Base-by-base conservation (phyloP, 106 monocot species). In the Platanthera zijinensis region DNA sequence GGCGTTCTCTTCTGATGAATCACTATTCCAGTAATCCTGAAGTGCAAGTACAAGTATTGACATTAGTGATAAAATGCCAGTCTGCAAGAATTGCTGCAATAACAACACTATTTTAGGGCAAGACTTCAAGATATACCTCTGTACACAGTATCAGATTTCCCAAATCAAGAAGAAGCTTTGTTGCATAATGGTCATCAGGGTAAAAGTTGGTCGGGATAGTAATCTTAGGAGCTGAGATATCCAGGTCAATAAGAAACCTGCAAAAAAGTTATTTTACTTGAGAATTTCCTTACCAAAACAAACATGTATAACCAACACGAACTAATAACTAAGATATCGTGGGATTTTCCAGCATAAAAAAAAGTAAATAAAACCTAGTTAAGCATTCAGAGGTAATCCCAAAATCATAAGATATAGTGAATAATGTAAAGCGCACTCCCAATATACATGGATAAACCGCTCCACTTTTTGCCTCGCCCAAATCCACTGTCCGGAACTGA, bases 171-270 rank as follows among this genome's bases (percentile, higher is more conserved):
- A 99, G 80, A 67, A 99, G 94, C 49, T 77, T 88, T 4, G 99
- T 94, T 49, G 85, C 85, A 78, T 87, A 78, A 68, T 74, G 39
- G 17, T 83, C 80, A 46, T 99, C 90, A 64, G 94, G 94, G 74
- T 63, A 82, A 76, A 91, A 99, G 47, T 99, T 86, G 6, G 89
- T 91, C 5, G 99, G 99, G 63, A 99, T 88, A 12, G 89, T 90
- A 57, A 99, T 88, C 78, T 99, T 99, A 48, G 99, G 99, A 80
- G 99, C 99, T 57, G 99, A 94, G 80, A 99, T 94, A 83, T 99
- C 99, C 78, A 99, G 76, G 79, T 99, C 92, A 71, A 99, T 72
- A 67, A 83, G 83, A 78, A 99, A 99, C 86, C 99, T 99, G 76
- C 25, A 61, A 81, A 11, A 7, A 73, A 18, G 2, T 39, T 39